These are phyloP conservation scores for Termitomyces sp. DNA, from an alignment of 768 basidiomycete genomes.

Conservation along the genomic window DNA sequence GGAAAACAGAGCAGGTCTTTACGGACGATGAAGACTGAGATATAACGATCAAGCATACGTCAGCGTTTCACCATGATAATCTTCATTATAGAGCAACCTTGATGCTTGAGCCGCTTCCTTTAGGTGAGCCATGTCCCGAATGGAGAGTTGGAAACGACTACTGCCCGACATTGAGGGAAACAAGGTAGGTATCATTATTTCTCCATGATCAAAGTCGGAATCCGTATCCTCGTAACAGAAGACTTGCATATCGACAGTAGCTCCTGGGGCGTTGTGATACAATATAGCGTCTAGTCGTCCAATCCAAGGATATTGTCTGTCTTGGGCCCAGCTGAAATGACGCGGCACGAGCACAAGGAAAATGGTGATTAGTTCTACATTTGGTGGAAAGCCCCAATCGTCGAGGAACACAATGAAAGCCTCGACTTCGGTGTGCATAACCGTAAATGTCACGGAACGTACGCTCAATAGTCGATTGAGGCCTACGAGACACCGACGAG, in stretches of 20 bases:
- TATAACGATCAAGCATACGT: background rate
- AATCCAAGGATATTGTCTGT: background rate
- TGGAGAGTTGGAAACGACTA: background rate
- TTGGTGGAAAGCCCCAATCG: background rate
- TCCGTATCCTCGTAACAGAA: background rate
- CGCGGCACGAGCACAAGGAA: background rate
- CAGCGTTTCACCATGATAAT: background rate
- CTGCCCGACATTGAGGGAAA: background rate
- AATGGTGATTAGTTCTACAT: background rate
- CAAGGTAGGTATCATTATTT: background rate
- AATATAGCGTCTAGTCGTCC: background rate
- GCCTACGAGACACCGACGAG: background rate
- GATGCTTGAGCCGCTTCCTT: background rate
- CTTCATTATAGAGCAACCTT: background rate
- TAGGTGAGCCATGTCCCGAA: background rate
- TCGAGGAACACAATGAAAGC: background rate
- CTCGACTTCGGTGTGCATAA: background rate
- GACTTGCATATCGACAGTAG: background rate
- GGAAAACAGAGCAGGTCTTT: background rate
- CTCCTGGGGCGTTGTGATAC: background rate
- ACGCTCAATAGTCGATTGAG: background rate
- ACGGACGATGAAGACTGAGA: background rate
- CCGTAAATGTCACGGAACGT: background rate
- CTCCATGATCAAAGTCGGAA: background rate
- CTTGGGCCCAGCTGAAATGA: background rate